Percentiles rank a stretch among this genome's conserved stretches.
phyloP scores from a whole-genome alignment of 106 monocot species.

The Xerophyta viscosa region DNA sequence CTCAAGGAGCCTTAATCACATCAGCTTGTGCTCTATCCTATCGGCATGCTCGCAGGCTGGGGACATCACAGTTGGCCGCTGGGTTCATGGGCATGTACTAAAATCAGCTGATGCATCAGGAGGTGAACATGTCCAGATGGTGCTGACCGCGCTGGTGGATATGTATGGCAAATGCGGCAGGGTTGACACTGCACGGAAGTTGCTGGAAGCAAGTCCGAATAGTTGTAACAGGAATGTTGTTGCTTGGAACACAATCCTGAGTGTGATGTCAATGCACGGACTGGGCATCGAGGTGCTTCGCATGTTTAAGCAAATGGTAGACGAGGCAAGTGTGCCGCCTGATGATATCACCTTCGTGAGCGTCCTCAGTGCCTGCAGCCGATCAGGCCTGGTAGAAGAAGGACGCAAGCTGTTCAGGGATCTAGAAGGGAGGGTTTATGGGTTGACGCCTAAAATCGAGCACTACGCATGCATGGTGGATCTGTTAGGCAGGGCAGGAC shows the following conservation, averaged over 20 bases:
- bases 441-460: slow-evolving; percentile 40
- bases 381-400: slow-evolving; percentile 40
- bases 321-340: slow-evolving; percentile 14
- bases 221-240: slow-evolving; percentile 31
- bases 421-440: slow-evolving; percentile 13
- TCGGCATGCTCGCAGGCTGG: slow-evolving; percentile 63
- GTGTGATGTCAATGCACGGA: slow-evolving; percentile 54
- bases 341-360: slow-evolving; percentile 66
- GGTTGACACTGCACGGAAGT: slow-evolving; percentile 13
- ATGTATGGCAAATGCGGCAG: slow-evolving; percentile 60
- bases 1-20: slow-evolving; percentile 20
- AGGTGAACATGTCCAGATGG: slow-evolving; percentile 7
- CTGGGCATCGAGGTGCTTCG: slow-evolving; percentile 23
- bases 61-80: slow-evolving; percentile 39
- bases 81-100: slow-evolving; percentile 34
- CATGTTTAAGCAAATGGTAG: slow-evolving; percentile 35
- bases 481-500: slow-evolving; percentile 54
- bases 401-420: slow-evolving; percentile 31
- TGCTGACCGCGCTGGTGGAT: slow-evolving; percentile 42
- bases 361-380: slow-evolving; percentile 57
- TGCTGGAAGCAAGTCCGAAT: slow-evolving; percentile 34
- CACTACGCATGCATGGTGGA: slow-evolving; percentile 77
- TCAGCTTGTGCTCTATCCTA: slow-evolving; percentile 46
- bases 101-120: slow-evolving; percentile 4
- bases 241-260: slow-evolving; percentile 62